These are phyloP conservation scores for Smittium culicis DNA, from an alignment of 371 early-diverging fungal species.

Conservation along the genomic window DNA sequence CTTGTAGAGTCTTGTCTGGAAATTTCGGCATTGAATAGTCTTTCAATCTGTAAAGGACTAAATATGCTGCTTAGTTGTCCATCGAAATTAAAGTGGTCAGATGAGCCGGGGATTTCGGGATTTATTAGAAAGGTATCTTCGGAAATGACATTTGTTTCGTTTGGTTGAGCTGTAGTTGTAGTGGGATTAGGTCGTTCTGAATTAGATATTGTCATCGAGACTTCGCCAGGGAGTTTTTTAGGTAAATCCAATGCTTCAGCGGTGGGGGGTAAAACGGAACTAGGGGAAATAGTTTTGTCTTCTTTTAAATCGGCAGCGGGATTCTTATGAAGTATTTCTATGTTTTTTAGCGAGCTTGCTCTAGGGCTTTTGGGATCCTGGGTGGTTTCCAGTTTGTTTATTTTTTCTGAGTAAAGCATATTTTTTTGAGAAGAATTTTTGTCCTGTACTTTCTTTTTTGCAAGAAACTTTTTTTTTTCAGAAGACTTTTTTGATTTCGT, in stretches of 20 bases:
- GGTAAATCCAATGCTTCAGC: no score
- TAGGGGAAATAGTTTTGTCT: background rate
- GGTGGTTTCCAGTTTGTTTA: background rate
- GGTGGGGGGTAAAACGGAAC: no score
- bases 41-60: slow-evolving; percentile 62
- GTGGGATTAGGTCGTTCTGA: background rate
- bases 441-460: background rate
- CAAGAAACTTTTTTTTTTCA: background rate
- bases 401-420: no score
- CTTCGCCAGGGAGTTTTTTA: background rate
- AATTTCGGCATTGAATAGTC: slow-evolving; percentile 37
- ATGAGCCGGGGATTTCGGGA: background rate
- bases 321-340: background rate
- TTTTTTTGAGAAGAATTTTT: no score
- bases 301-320: background rate
- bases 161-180: background rate
- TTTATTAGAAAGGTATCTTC: background rate
- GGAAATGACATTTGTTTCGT: background rate
- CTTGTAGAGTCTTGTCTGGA: background rate
- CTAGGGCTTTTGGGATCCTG: background rate
- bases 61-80: slow-evolving; percentile 16
- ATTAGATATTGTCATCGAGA: background rate
- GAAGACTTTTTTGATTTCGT: background rate
- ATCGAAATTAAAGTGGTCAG: slow-evolving; percentile 3
- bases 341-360: background rate